Conservation (phyloP, 495 filamentous ascomycete species). For the Neurospora discreta region DNA sequence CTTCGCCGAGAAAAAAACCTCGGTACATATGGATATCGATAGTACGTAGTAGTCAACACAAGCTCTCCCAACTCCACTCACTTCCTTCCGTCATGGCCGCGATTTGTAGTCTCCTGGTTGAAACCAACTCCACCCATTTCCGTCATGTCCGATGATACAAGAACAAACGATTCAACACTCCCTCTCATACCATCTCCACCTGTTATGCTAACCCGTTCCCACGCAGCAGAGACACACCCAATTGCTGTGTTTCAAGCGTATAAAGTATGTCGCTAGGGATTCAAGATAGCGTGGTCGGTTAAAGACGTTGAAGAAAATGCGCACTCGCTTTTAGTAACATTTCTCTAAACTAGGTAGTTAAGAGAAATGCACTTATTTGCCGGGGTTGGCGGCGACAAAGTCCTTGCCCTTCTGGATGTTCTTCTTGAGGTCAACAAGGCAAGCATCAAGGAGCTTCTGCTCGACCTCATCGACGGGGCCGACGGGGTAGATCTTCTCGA, state of each 20-base stretch:
- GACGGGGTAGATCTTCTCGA: constrained; percentile 80
- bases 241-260: neutral
- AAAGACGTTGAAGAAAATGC: neutral
- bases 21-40: neutral
- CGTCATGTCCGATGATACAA: neutral
- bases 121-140: neutral
- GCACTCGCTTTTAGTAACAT: neutral
- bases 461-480: constrained; percentile 74
- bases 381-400: constrained; percentile 43
- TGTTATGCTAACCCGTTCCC: neutral
- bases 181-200: neutral
- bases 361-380: constrained; percentile 30
- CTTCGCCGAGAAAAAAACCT: neutral
- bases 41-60: neutral
- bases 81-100: neutral
- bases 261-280: neutral
- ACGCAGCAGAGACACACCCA: neutral
- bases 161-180: neutral
- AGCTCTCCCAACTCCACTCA: neutral
- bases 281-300: neutral
- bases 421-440: constrained; percentile 79
- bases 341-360: neutral
- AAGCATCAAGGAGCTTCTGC: constrained; percentile 78
- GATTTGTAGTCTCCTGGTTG: neutral
- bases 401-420: constrained; percentile 48